Evolutionary conservation across 148 eudicot species (phyloP).

Genomic region (Simmondsia chinensis): DNA sequence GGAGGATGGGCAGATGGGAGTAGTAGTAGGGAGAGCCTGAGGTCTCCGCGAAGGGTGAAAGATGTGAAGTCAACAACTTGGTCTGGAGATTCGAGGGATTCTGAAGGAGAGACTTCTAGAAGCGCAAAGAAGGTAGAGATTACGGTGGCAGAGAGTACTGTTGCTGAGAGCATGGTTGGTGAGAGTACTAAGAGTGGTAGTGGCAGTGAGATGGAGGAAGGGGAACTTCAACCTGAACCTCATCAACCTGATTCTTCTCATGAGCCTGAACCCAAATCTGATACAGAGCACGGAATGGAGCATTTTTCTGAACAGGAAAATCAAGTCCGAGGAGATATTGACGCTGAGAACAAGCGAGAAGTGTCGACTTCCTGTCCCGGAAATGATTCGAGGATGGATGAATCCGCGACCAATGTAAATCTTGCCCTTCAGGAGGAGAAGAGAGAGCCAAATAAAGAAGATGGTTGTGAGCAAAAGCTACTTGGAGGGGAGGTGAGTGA

Average conservation of each 20-base stretch:
- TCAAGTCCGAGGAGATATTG: constrained; percentile 4
- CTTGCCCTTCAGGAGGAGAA: constrained; percentile 16
- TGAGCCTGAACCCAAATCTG: constrained; percentile 8
- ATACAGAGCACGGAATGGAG: constrained; percentile 7
- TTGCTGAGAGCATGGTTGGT: constrained; percentile 25
- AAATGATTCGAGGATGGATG: constrained; percentile 7
- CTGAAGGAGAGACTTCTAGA: constrained; percentile 58
- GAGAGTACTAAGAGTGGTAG: constrained; percentile 25
- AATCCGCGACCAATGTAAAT: constrained; percentile 6
- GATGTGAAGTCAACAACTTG: constrained; percentile 67
- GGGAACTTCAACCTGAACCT: constrained; percentile 84
- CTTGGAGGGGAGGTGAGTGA: constrained; percentile 8
- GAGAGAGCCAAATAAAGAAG: constrained; percentile 13
- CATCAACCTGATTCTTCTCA: constrained; percentile 29
- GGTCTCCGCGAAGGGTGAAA: constrained; percentile 45
- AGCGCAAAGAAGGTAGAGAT: constrained; percentile 51
- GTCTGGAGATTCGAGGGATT: constrained; percentile 68
- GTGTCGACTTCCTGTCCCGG: constrained; percentile 9
- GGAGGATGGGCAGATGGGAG: constrained; percentile 37
- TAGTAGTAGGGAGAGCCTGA: constrained; percentile 29
- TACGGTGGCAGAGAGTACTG: constrained; percentile 38
- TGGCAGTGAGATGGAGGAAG: constrained; percentile 87
- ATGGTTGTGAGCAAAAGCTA: constrained; percentile 21
- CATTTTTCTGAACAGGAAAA: constrained; percentile 14
- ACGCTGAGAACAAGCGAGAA: constrained; percentile 5